Conservation (phyloP, 2,329 filamentous ascomycete genomes). For the Tympanopsis confertula region DNA sequence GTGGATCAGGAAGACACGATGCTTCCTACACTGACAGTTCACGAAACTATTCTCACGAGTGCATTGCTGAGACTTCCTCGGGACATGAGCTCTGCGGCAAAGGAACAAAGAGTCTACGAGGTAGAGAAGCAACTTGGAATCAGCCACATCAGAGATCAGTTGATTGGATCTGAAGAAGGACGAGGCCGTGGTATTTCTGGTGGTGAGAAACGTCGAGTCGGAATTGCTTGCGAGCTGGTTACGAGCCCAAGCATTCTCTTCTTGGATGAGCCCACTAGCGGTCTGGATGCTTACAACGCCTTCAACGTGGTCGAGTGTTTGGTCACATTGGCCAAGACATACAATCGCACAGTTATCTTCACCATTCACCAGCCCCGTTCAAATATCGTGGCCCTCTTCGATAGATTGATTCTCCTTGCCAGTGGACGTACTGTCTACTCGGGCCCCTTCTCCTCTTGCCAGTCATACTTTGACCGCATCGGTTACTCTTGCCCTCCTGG, state of each 20-base stretch:
- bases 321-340: constrained; percentile 86
- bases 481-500: constrained; percentile 90
- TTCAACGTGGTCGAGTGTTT: constrained; percentile 97
- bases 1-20: constrained; percentile 98
- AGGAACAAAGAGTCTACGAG: constrained; percentile 81
- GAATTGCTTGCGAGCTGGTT: constrained; percentile 93
- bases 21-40: constrained; percentile 87
- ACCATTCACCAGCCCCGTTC: constrained; percentile 97
- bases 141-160: constrained; percentile 80
- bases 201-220: constrained; percentile 89
- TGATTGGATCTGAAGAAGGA: constrained; percentile 92
- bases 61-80: constrained; percentile 82
- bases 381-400: constrained; percentile 95
- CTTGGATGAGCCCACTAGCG: constrained; percentile 92
- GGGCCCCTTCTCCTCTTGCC: constrained; percentile 77
- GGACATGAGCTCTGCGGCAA: constrained; percentile 78
- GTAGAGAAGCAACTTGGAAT: constrained; percentile 95
- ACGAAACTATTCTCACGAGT: constrained; percentile 93
- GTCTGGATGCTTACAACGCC: constrained; percentile 82
- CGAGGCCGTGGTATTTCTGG: constrained; percentile 91
- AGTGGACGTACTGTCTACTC: constrained; percentile 87
- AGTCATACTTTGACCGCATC: constrained; percentile 81
- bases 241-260: constrained; percentile 96
- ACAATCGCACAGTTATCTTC: constrained; percentile 94
- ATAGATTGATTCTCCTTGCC: constrained; percentile 81